These are phyloP conservation scores for Saraca asoca DNA, from an alignment of 331 rosid species.

Conservation along the genomic window DNA sequence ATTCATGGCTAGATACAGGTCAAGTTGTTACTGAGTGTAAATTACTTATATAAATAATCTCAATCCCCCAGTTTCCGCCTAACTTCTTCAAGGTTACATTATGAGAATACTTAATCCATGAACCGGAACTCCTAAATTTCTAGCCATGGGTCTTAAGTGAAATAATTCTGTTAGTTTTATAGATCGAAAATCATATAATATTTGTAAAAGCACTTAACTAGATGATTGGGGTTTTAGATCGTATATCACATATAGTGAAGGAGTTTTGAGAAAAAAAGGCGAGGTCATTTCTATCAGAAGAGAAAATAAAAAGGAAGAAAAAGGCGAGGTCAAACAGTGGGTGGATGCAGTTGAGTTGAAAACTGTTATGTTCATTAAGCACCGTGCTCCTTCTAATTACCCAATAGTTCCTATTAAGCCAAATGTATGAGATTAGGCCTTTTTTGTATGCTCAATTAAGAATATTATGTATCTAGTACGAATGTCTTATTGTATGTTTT, in stretches of 20 bases:
- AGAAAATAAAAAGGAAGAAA: too few relatives aligned
- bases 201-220: neutral
- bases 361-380: neutral
- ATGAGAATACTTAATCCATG: neutral
- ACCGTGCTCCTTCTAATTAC: neutral
- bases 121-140: neutral
- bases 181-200: neutral
- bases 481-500: neutral
- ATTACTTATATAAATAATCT: neutral
- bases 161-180: neutral
- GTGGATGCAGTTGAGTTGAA: neutral
- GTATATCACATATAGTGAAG: neutral
- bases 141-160: neutral
- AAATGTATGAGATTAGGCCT: neutral
- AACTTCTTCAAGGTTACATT: neutral
- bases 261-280: neutral
- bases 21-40: neutral
- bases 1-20: neutral
- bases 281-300: too few relatives aligned
- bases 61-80: neutral
- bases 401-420: neutral
- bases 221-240: neutral
- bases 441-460: conserved; percentile 1
- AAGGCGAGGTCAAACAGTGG: neutral
- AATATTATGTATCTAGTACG: neutral